Base-by-base conservation (phyloP, 225 moss, liverwort and hornwort species). In the Ulota crispa region DNA sequence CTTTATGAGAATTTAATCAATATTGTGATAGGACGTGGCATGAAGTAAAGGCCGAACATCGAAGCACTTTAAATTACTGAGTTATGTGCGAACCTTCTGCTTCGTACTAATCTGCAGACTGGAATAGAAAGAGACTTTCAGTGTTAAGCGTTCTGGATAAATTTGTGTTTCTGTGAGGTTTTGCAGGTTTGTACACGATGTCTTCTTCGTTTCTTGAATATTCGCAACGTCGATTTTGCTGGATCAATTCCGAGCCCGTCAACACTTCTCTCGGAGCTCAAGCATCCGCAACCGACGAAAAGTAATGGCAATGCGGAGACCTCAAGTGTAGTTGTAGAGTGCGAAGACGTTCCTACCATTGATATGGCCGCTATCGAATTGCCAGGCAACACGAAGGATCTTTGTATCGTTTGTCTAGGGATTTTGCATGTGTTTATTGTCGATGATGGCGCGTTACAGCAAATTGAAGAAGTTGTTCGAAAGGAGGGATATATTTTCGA, bases 181-280 rank as follows among this genome's bases (percentile, higher is more conserved):
- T 73, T 95, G 81, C 94, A 97, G 97, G 87, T 99, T 65, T 99
- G 98, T 78, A 83, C 89, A n/a, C 92, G 95, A 70, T 99, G 98
- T 87, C 87, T 92, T 30, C 89, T 99, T 78, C 94, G 98, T 14
- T 94, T 99, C 75, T 82, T 99, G 77, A 92, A 89, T 54, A 77
- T 94, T 21, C 89, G 94, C 57, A 87, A 62, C 72, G 85, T 92
- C 41, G 91, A 96, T 72, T 96, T 93, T 70, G 84, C 94, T 57
- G 87, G 86, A 56, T 31, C 81, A 21, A 78, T 95, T 53, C 93
- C 95, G 24, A 92, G 85, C 37, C 84, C 94, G 56, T 85, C 84
- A 15, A 78, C 78, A 8, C 54, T 99, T 66, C 79, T 91, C 26
- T 54, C 85, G 26, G 81, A 92, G 18, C 84, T 92, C 24, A 87